Base-by-base conservation (phyloP, 805 yeast species). In the Lipomyces oligophaga region DNA sequence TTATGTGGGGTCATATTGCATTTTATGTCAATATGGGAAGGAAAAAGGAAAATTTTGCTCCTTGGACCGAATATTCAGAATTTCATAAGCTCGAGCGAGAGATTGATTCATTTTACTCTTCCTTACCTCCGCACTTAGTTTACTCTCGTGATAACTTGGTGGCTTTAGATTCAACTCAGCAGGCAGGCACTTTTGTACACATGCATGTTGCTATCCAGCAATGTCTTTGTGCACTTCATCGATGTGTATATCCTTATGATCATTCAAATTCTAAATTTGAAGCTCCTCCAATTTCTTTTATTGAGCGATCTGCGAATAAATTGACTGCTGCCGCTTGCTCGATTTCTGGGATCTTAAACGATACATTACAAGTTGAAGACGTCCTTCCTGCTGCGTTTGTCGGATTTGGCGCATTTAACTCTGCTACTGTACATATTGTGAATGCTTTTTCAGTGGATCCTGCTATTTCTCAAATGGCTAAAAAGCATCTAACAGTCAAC, bases 311-410 rank as follows among this genome's bases (percentile, higher is more conserved):
- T 1, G 64, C 64, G 5, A 48, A 54, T 39, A 58, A 60, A 30
- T 53, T 65, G 20, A 55, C 61, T 6, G 63, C 60, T 7, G 60
- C 68, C 2, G 68, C 68, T 7, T 60, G 63, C 34, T 52, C 58
- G 8, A 53, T 65, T 33, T 61, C 68, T 0, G 55, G 49, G 2
- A 60, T 64, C 18, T 45, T 63, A n/a, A 38, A 47, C 20, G 67
- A 65, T 40, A 47, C 60, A 20, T 42, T 63, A 15, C 62, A 58
- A 27, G 43, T 55, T 18, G 62, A 58, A 38, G 63, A 63, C 37
- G 55, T 55, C 25, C 54, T 62, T 2, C 65, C 64, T 1, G 67
- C 68, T 2, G 65, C 68, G 5, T 65, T 64, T 43, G 61, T 65
- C 20, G 65, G 64, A 19, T 65, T 61, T 44, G 63, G 65, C 41